phyloP scores from a whole-genome alignment of 1,284 basidiomycete genomes.

The Baeospora myosura region DNA sequence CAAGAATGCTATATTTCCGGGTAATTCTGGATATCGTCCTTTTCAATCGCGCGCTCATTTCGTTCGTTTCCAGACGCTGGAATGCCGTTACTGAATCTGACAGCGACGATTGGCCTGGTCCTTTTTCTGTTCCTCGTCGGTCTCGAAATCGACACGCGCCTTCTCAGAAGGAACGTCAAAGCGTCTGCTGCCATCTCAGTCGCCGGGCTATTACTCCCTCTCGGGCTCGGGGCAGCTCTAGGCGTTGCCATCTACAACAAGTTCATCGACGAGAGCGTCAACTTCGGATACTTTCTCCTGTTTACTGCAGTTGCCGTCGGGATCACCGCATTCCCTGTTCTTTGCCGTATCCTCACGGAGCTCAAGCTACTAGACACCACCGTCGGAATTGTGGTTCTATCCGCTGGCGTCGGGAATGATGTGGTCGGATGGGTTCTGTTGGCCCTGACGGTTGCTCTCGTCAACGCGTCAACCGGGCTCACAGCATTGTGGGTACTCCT shows the following conservation, averaged over 20 bases:
- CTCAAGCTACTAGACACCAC: slow-evolving; percentile 84
- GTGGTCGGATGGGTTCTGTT: slow-evolving; percentile 73
- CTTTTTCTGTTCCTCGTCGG: slow-evolving; percentile 92
- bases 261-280: slow-evolving; percentile 63
- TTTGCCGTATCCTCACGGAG: slow-evolving; percentile 84
- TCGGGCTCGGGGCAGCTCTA: slow-evolving; percentile 80
- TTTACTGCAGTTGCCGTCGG: slow-evolving; percentile 89
- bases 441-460: slow-evolving; percentile 84
- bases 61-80: slow-evolving; percentile 53
- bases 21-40: background rate
- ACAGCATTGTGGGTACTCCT: slow-evolving; percentile 82
- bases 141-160: slow-evolving; percentile 44
- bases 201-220: slow-evolving; percentile 73
- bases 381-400: slow-evolving; percentile 89
- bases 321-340: slow-evolving; percentile 91
- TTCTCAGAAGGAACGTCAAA: slow-evolving; percentile 50
- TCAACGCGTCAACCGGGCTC: slow-evolving; percentile 72
- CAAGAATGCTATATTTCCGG: slow-evolving; percentile 76
- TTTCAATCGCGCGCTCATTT: background rate
- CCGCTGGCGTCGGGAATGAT: slow-evolving; percentile 91
- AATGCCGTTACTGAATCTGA: slow-evolving; percentile 73
- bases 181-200: slow-evolving; percentile 41
- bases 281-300: slow-evolving; percentile 85
- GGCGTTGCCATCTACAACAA: slow-evolving; percentile 74
- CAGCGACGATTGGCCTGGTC: slow-evolving; percentile 63